Percentiles rank a stretch among this genome's conserved stretches.
Evolutionary conservation across 371 early-diverging fungal species (phyloP).

Genomic region (Circinella umbellata): DNA sequence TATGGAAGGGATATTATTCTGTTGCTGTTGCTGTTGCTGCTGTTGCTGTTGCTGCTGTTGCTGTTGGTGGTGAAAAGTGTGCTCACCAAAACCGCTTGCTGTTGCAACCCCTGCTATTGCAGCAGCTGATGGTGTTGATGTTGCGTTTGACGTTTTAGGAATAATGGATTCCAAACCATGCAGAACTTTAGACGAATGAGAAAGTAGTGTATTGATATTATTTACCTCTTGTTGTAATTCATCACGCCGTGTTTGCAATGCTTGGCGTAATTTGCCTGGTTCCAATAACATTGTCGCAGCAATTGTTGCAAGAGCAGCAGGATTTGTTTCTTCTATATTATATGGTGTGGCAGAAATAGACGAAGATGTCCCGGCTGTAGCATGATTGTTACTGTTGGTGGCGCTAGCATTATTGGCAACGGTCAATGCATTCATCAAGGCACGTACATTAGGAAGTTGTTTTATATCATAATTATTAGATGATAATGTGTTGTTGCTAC

Average conservation of each 20-base stretch:
- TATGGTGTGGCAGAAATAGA: no score
- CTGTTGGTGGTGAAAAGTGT: no score
- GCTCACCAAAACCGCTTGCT: neutral
- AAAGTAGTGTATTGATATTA: conserved; percentile 33
- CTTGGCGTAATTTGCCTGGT: conserved; percentile 29
- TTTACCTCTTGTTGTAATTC: conserved; percentile 39
- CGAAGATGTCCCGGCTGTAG: no score
- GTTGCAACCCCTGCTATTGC: neutral
- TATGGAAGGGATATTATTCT: neutral
- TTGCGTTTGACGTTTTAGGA: neutral
- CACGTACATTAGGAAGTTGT: conserved; percentile 7
- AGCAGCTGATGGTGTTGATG: conserved; percentile 9
- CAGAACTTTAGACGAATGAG: conserved; percentile 40
- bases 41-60: conserved; percentile 4
- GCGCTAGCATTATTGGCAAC: conserved; percentile 7
- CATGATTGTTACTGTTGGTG: neutral
- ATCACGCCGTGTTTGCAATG: conserved; percentile 32
- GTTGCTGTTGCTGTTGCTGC: conserved; percentile 8
- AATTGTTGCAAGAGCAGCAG: conserved; percentile 14
- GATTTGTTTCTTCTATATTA: neutral
- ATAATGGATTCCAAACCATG: conserved; percentile 39
- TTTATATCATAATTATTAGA: neutral
- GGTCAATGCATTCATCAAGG: conserved; percentile 8
- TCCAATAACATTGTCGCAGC: conserved; percentile 28
- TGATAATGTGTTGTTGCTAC: neutral